Base-by-base conservation (phyloP, 352 stramenopile genomes). In the Elongisporangium prolatum region DNA sequence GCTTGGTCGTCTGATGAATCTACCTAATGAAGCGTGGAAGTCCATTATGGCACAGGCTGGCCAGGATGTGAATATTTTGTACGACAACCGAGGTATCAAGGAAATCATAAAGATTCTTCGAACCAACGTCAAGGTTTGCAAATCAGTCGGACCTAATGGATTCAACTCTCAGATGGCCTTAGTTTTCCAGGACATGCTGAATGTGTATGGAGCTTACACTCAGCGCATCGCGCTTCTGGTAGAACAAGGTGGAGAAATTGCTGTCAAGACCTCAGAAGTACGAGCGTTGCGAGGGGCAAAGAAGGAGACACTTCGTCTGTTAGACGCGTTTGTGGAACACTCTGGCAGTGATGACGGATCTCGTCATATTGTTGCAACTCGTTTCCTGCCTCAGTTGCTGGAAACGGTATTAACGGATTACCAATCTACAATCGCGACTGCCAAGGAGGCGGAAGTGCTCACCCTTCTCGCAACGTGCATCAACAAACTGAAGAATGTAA, bases 161-260 rank as follows among this genome's bases (percentile, higher is more conserved):
- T 99, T 98, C 70, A 97, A 97, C 50, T 92, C 93, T 60, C 97
- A 99, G 80, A 93, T 99, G 63, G 92, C 95, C 64, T 94, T 88
- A 59, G 97, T 99, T 67, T 99, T 99, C 74, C 86, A 98, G 57
- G 97, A 99, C 69, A 96, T 99, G 84, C 78, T 99, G 21, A 99
- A 99, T 68, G 92, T 99, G 11, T 99, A 99, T 74, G 96, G 94
- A 63, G 93, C 98, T 20, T 99, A 99, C 75, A 98, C 92, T n/a
- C 92, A 99, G 72, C 84, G 94, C 50, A 98, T 99, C 74, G 93
- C 88, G 10, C 67, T 77, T 51, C 84, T 92, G 44, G 88, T 98
- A 9, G 79, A 90, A 21, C 76, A 96, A 64, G 77, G 96, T 28
- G 97, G 97, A 57, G 84, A 97, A 24, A 93, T 98, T 60, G 96